Percentiles rank a stretch among this genome's conserved stretches.
Evolutionary conservation across 345 rosid genomes (phyloP).

Genomic region (Toxicodendron radicans): DNA sequence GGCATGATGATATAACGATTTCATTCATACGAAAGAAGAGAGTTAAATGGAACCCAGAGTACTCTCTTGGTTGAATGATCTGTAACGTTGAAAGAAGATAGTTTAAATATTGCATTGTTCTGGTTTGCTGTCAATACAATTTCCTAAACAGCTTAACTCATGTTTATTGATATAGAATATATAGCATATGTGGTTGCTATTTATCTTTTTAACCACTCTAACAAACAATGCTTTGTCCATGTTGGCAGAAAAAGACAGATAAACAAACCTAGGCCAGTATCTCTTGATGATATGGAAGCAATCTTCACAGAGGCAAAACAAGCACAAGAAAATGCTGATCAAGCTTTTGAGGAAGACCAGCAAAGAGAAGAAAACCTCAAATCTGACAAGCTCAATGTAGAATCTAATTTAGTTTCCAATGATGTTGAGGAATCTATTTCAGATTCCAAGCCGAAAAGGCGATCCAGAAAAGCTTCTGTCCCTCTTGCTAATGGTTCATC

Average conservation of each 20-base stretch:
- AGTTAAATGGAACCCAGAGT: neutral
- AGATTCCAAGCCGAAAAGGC: constrained; percentile 37
- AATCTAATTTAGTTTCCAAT: constrained; percentile 27
- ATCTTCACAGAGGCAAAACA: constrained; percentile 70
- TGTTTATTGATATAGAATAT: constrained; percentile 5
- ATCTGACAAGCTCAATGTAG: constrained; percentile 29
- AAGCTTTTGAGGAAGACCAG: constrained; percentile 56
- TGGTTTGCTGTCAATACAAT: neutral
- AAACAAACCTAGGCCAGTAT: constrained; percentile 77
- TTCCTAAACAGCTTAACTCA: neutral
- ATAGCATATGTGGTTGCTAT: neutral
- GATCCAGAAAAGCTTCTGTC: constrained; percentile 35
- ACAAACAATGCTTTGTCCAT: neutral
- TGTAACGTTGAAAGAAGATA: neutral
- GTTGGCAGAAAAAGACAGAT: constrained; percentile 64
- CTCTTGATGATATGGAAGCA: constrained; percentile 63
- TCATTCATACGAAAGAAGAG: neutral
- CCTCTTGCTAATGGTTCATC: constrained; percentile 25
- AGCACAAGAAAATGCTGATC: constrained; percentile 71
- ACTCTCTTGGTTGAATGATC: neutral
- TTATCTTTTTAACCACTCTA: neutral
- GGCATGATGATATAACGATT: neutral
- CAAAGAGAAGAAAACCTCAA: constrained; percentile 29
- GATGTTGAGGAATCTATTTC: constrained; percentile 28
- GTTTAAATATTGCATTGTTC: constrained; percentile 4